Conservation (phyloP, 805 yeast species). For the Lachancea waltii region DNA sequence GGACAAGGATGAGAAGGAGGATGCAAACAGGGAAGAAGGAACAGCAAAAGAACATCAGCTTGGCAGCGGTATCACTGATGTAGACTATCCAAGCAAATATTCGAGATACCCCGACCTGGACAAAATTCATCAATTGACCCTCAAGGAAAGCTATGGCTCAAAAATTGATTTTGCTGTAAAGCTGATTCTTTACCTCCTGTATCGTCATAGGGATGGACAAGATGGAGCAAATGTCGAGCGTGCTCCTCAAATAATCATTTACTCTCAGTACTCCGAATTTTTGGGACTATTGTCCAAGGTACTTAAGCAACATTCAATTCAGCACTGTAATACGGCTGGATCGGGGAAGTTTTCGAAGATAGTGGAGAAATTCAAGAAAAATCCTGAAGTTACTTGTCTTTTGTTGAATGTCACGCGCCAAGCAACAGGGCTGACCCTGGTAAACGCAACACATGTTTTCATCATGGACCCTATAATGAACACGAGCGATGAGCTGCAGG, state of each 20-base stretch:
- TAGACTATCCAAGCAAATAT: slow-evolving; percentile 14
- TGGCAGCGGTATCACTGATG: background rate
- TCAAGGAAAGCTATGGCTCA: slow-evolving; percentile 62
- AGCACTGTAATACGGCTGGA: slow-evolving; percentile 45
- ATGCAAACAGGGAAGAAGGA: background rate
- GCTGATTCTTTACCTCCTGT: slow-evolving; percentile 58
- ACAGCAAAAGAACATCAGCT: background rate
- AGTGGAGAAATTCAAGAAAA: slow-evolving; percentile 50
- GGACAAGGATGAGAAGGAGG: slow-evolving; percentile 1
- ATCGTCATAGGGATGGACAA: slow-evolving; percentile 37
- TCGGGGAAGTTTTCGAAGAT: slow-evolving; percentile 18
- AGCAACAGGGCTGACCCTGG: slow-evolving; percentile 84
- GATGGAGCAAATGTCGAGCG: slow-evolving; percentile 22
- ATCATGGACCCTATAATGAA: slow-evolving; percentile 90
- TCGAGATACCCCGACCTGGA: slow-evolving; percentile 29
- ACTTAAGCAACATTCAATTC: slow-evolving; percentile 49
- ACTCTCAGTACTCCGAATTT: slow-evolving; percentile 84
- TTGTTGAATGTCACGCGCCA: slow-evolving; percentile 78
- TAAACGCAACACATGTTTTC: slow-evolving; percentile 89
- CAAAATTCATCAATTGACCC: slow-evolving; percentile 39
- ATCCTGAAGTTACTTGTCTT: slow-evolving; percentile 68
- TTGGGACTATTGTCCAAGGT: slow-evolving; percentile 62
- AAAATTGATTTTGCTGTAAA: slow-evolving; percentile 79
- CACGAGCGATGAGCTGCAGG: slow-evolving; percentile 80
- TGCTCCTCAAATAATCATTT: slow-evolving; percentile 71